phyloP scores from a whole-genome alignment of 192 early-diverging fungal species.

The Pilobolus umbonatus region DNA sequence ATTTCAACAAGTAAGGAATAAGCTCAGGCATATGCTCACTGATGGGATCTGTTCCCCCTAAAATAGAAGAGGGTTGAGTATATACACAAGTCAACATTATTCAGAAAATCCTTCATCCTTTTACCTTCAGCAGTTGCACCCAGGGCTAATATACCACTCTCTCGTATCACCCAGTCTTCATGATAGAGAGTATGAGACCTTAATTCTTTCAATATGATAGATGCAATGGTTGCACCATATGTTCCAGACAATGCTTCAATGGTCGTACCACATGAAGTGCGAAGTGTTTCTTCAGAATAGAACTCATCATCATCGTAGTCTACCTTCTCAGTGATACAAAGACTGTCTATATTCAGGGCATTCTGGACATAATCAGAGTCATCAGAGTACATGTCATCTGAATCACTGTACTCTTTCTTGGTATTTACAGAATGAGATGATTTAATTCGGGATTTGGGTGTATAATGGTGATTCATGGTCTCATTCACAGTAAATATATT shows the following conservation, averaged over 20 bases:
- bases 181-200: constrained; percentile 73
- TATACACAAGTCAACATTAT: too few relatives aligned
- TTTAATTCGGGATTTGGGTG: too few relatives aligned
- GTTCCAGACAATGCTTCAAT: constrained; percentile 87
- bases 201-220: constrained; percentile 72
- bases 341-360: too few relatives aligned
- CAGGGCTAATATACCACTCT: constrained; percentile 92
- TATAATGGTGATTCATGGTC: too few relatives aligned
- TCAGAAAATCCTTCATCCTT: too few relatives aligned
- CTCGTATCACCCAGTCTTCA: constrained; percentile 83
- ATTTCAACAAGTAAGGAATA: background rate
- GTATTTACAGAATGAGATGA: constrained; percentile 19
- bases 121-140: constrained; percentile 93
- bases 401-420: constrained; percentile 6
- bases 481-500: too few relatives aligned
- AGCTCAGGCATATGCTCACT: background rate
- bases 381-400: constrained; percentile 57
- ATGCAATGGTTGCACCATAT: constrained; percentile 75
- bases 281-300: constrained; percentile 88
- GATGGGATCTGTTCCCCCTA: background rate
- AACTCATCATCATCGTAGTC: constrained; percentile 79
- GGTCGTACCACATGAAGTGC: constrained; percentile 93
- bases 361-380: constrained; percentile 18
- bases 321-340: constrained; percentile 76
- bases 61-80: background rate